phyloP scores from a whole-genome alignment of 106 monocot species.

The Dendrobium huoshanense region DNA sequence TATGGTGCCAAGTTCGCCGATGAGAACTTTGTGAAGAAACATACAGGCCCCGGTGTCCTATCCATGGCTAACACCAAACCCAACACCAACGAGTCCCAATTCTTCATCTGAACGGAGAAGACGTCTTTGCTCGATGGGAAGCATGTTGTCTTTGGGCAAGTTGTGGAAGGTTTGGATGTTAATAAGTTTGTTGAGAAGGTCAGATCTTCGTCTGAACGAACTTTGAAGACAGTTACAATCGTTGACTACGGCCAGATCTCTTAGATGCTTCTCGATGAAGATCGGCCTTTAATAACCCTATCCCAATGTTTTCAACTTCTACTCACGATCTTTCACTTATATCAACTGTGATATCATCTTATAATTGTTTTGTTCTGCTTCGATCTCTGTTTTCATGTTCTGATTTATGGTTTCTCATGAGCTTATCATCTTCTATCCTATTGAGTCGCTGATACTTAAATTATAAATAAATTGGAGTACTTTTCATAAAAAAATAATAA shows the following conservation, averaged over 20 bases:
- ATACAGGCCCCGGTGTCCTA: slow-evolving; percentile 53
- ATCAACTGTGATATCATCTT: background rate
- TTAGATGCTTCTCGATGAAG: background rate
- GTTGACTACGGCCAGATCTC: slow-evolving; percentile 58
- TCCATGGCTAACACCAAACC: slow-evolving; percentile 82
- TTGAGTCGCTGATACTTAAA: too few relatives aligned
- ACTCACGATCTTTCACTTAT: background rate
- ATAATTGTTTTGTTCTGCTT: background rate
- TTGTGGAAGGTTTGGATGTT: slow-evolving; percentile 55
- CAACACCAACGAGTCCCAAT: slow-evolving; percentile 82
- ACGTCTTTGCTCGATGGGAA: slow-evolving; percentile 64
- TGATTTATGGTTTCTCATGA: background rate
- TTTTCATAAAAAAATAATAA: too few relatives aligned
- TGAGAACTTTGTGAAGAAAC: slow-evolving; percentile 63
- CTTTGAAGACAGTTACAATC: slow-evolving; percentile 34
- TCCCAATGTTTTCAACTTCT: background rate
- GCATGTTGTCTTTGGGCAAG: slow-evolving; percentile 72
- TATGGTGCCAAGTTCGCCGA: slow-evolving; percentile 69
- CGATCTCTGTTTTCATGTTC: background rate
- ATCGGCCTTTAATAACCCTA: background rate
- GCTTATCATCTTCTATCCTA: too few relatives aligned
- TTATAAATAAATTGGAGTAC: too few relatives aligned
- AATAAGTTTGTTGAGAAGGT: slow-evolving; percentile 44
- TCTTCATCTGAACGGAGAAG: slow-evolving; percentile 63
- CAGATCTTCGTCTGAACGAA: slow-evolving; percentile 28